Evolutionary conservation across 192 early-diverging fungal genomes (phyloP).

Genomic region (Mortierella alpina): DNA sequence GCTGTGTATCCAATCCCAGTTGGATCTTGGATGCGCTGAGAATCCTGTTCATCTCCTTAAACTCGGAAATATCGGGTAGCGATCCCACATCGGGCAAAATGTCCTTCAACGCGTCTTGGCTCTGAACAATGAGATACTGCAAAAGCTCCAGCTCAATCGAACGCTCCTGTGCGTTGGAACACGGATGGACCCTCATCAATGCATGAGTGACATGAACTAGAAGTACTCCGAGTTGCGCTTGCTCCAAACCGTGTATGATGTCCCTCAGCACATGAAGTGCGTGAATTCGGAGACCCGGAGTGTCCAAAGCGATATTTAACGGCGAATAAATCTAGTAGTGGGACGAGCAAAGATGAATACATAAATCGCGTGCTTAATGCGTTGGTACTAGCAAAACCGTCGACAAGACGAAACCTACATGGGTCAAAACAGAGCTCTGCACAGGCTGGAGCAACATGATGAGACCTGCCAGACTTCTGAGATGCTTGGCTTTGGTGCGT

Average conservation of each 20-base stretch:
- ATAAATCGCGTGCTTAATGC: not conserved
- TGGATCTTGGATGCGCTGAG: not conserved
- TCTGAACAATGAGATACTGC: slow-evolving; percentile 17
- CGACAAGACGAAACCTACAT: slow-evolving; percentile 3
- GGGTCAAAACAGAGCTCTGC: slow-evolving; percentile 24
- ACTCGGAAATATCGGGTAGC: slow-evolving; percentile 16
- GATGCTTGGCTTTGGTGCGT: slow-evolving; percentile 23
- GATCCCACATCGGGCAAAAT: slow-evolving; percentile 19
- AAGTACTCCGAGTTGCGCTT: slow-evolving; percentile 20
- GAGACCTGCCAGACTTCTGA: slow-evolving; percentile 20
- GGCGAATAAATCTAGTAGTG: slow-evolving; percentile 28
- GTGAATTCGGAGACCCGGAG: slow-evolving; percentile 20
- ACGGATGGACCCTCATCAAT: slow-evolving; percentile 5
- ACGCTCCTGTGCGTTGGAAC: slow-evolving; percentile 9
- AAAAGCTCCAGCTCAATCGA: slow-evolving; percentile 6
- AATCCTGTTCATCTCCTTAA: slow-evolving; percentile 26
- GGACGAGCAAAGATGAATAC: not conserved
- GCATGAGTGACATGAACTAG: slow-evolving; percentile 16
- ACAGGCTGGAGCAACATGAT: slow-evolving; percentile 23
- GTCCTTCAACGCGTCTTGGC: slow-evolving; percentile 3
- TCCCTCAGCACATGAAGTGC: slow-evolving; percentile 7
- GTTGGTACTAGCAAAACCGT: not conserved
- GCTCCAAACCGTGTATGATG: slow-evolving; percentile 3
- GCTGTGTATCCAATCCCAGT: slow-evolving; percentile 7
- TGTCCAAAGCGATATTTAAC: slow-evolving; percentile 27